These are phyloP conservation scores for Vitis hybrid DNA, from an alignment of 177 flowering plant genomes.

Conservation along the genomic window DNA sequence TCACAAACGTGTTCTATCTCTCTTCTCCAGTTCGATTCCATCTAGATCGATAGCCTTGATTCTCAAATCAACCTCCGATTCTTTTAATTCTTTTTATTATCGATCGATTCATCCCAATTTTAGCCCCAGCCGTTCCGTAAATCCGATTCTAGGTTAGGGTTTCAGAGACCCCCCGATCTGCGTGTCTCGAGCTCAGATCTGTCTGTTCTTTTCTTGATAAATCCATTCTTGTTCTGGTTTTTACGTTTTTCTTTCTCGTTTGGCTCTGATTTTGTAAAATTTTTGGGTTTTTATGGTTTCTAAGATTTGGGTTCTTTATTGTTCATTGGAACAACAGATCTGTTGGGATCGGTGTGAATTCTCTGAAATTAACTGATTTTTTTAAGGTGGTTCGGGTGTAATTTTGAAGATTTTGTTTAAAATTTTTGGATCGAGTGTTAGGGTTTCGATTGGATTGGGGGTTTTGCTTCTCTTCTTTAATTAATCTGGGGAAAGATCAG, in stretches of 20 bases:
- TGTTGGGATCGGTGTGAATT: constrained; percentile 7
- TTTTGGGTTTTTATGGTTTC: constrained; percentile 1
- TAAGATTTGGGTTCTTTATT: background rate
- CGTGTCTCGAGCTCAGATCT: constrained; percentile 11
- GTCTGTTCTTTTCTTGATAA: background rate
- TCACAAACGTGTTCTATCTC: constrained; percentile 13
- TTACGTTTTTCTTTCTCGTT: background rate
- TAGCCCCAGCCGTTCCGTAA: background rate
- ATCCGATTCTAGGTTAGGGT: constrained; percentile 21
- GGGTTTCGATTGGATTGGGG: constrained; percentile 31
- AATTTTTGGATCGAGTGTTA: constrained; percentile 36
- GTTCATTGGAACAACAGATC: constrained; percentile 10
- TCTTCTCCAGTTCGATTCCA: background rate
- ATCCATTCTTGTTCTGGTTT: constrained; percentile 2
- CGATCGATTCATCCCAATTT: constrained; percentile 22
- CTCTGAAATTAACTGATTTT: background rate
- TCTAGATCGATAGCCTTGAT: background rate
- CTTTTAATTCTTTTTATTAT: background rate
- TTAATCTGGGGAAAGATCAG: constrained; percentile 11
- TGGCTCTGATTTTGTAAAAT: background rate
- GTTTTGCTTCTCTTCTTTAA: constrained; percentile 9
- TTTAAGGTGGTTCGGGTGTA: constrained; percentile 2
- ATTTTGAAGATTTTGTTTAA: constrained; percentile 12
- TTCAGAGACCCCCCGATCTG: constrained; percentile 12
- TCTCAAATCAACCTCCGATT: constrained; percentile 14